Evolutionary conservation across 75 land plant genomes (phyloP), one percentile per base, ranked within the genome.

Genomic region (Selaginella moellendorffii): DNA sequence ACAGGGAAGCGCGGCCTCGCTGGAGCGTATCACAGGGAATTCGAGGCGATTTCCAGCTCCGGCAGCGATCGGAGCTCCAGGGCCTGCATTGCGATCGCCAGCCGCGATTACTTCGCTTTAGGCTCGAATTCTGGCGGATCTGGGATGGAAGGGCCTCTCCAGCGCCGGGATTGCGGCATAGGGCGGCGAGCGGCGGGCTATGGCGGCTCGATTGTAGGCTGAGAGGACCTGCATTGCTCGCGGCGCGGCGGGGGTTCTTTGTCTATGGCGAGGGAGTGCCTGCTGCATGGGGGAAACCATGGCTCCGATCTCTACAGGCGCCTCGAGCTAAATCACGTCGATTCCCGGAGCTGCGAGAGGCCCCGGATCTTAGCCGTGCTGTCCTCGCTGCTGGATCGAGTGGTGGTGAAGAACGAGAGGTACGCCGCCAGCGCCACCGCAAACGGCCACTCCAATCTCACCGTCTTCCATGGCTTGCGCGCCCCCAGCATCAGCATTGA

Each of bases 321-420:
- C 5, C 46, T 36, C 10, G 46, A 36, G 46, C 46, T 36, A 14
- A 36, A 36, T 14, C 5, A 14, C 14, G 46, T 36, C 46, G 46
- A 36, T 36, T 36, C 46, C 10, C 5, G 46, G 46, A 36, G 5
- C 5, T 36, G 46, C 46, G 46, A 36, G 46, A 36, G 14, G 14
- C 46, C 46, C 46, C 5, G 46, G 14, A 36, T 85, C 21, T 66
- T 85, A 14, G 68, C 74, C 0, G 81, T 85, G 21, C 79, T 85
- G 0, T 77, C 85, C 2, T 85, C 85, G 2, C 67, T 85, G 1
- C 70, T 85, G 12, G 77, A 85, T 17, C 70, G 89, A 68, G 80
- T 65, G 8, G 69, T 85, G 68, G 72, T 79, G 0, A 65, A 85
- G 52, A 80, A 85, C 63, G 75, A 80, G 28, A 70, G 85, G 46